Evolutionary conservation across 2,329 filamentous ascomycete species (phyloP).

Genomic region (Ophioceras dolichostomum): DNA sequence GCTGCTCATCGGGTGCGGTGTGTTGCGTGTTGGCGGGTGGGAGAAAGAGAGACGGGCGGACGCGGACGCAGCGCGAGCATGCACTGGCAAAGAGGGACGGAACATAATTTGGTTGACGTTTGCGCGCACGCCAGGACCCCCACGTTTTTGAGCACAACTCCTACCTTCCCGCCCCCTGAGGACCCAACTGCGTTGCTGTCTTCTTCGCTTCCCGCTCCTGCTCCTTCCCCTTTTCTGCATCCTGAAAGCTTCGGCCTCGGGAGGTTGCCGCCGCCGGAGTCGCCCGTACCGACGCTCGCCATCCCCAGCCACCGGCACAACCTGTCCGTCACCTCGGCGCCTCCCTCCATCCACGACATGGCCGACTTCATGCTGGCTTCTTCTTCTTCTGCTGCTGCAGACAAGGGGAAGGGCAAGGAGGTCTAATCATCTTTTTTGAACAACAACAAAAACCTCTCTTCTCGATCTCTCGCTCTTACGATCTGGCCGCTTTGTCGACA

Average conservation of each 20-base stretch:
- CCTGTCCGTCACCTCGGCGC: constrained; percentile 10
- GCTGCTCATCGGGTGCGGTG: no score
- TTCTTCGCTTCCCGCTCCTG: constrained; percentile 20
- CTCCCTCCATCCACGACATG: neutral
- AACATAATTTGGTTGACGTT: constrained; percentile 39
- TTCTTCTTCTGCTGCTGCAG: constrained; percentile 19
- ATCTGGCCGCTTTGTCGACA: no score
- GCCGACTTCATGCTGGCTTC: constrained; percentile 6
- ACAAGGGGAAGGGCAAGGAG: constrained; percentile 21
- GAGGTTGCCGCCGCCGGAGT: constrained; percentile 33
- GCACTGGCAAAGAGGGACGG: no score
- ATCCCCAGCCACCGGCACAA: constrained; percentile 23
- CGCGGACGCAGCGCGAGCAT: no score
- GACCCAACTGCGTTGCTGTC: constrained; percentile 23
- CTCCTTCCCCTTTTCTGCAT: constrained; percentile 31
- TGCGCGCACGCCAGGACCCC: constrained; percentile 32
- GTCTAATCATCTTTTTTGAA: no score
- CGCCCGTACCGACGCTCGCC: constrained; percentile 22
- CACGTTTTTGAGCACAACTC: constrained; percentile 26
- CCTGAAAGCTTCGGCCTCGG: constrained; percentile 29
- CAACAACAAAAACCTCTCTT: no score
- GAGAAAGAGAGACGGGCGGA: no score
- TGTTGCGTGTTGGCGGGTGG: no score
- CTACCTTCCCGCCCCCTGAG: constrained; percentile 30
- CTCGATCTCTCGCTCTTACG: no score